Percentiles rank a stretch among this genome's conserved stretches.
Conservation (phyloP, 192 early-diverging fungal species). For the Linderina pennispora region DNA sequence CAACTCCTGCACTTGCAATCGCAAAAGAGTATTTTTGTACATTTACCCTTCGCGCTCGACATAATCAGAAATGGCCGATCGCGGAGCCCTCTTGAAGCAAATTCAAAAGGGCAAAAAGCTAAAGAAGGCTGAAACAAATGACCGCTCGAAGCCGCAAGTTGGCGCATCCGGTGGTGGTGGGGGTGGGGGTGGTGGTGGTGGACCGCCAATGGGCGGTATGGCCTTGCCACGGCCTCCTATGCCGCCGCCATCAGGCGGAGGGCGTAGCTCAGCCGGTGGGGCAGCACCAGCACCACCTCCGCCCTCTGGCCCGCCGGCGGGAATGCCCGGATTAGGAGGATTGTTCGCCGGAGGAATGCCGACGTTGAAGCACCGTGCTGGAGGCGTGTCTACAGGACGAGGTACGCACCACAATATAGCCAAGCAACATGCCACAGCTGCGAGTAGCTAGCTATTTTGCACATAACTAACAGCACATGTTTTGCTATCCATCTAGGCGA, state of each 20-base stretch:
- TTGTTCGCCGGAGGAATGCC: conserved; percentile 69
- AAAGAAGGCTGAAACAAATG: conserved; percentile 66
- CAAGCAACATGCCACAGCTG: neutral
- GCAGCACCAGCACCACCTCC: conserved; percentile 9
- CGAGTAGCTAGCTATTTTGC: no score
- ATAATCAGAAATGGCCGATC: conserved; percentile 34
- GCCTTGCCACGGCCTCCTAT: conserved; percentile 24
- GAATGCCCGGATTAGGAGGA: conserved; percentile 50
- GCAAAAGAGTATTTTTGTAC: no score
- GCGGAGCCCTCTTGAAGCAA: conserved; percentile 57
- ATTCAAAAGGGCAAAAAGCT: conserved; percentile 67
- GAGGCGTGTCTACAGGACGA: conserved; percentile 49
- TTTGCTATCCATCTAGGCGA: conserved; percentile 39
- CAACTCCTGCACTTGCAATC: no score
- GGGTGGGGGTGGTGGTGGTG: conserved; percentile 30
- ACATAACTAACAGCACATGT: no score
- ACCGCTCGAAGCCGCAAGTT: conserved; percentile 56
- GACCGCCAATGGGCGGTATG: conserved; percentile 29
- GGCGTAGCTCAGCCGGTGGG: conserved; percentile 32
- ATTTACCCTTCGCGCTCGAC: no score
- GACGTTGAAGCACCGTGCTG: conserved; percentile 54
- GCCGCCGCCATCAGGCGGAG: conserved; percentile 12
- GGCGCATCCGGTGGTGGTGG: conserved; percentile 35
- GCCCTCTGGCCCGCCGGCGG: conserved; percentile 18
- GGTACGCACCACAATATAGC: conserved; percentile 12